Base-by-base conservation (phyloP, 129 eudicot species). In the Tagetes erecta region DNA sequence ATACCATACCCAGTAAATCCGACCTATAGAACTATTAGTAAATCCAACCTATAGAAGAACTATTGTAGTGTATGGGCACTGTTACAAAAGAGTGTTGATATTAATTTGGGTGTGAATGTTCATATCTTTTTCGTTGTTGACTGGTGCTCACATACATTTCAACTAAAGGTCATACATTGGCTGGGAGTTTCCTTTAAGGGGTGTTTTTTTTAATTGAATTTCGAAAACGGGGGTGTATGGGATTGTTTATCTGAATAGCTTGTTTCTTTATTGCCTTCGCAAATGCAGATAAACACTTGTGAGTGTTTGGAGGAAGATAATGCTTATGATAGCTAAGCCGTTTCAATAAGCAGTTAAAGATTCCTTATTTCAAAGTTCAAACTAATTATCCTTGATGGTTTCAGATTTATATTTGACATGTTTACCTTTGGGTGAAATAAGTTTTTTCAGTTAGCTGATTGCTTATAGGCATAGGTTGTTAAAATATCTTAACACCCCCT, bases 251-350 rank as follows among this genome's bases (percentile, higher is more conserved):
- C 7, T 42, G 7, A 42, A 42, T 6, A 42, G 9, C 47, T 42
- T 42, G 7, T 50, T 50, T 52, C 31, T 8, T 52, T 52, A 50
- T 50, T 50, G 56, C 14, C 14, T 52, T 14, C 14, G n/a, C 7
- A 42, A 44, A 44, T 6, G 49, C 49, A 44, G 11, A 44, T 53
- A 53, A 14, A 56, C 37, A 56, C 36, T 55, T 55, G 1, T 2
- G 33, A n/a, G 68, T 38, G 68, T 64, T 36, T 38, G 68, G 68
- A 64, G 37, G 49, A 42, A 66, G 36, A 33, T 27, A 58, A 33
- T 58, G 64, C 6, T 9, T 58, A 31, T 58, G 64, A 20, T 35
- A 11, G 11, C 11, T 11, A 35, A 60, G 20, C 35, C 35, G 7
- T 60, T 60, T 34, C 42, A 35, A 60, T 35, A 60, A 60, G 66